Evolutionary conservation across 768 basidiomycete genomes (phyloP).

Genomic region (Pleurotus eryngii): DNA sequence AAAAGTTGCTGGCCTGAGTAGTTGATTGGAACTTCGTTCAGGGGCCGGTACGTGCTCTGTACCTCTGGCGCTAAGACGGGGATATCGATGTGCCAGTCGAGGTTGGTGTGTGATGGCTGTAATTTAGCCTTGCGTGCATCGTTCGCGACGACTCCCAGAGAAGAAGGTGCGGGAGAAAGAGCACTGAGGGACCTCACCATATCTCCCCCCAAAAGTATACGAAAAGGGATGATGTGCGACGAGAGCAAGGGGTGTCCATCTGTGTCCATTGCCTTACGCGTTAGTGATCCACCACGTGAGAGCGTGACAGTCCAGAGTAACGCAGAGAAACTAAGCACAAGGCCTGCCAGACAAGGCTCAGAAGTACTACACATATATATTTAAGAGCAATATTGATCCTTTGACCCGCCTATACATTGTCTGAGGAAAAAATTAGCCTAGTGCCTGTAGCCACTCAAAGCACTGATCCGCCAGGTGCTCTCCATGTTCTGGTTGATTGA

Average conservation of each 20-base stretch:
- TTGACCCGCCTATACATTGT: too few relatives aligned
- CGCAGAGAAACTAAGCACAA: too few relatives aligned
- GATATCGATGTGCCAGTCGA: background rate
- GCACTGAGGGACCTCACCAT: background rate
- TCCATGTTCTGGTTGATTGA: slow-evolving; percentile 42
- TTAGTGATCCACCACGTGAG: too few relatives aligned
- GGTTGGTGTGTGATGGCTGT: background rate
- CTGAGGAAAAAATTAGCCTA: slow-evolving; percentile 12
- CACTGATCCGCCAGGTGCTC: slow-evolving; percentile 49
- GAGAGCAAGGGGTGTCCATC: too few relatives aligned
- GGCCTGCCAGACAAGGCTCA: too few relatives aligned
- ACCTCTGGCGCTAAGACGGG: background rate
- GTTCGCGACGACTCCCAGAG: background rate
- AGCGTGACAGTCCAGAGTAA: too few relatives aligned
- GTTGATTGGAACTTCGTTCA: background rate
- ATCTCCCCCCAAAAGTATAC: too few relatives aligned
- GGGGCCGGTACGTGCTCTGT: background rate
- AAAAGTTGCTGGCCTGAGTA: background rate
- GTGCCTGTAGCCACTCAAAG: slow-evolving; percentile 33
- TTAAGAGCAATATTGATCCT: too few relatives aligned
- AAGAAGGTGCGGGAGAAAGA: background rate
- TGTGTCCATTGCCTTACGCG: too few relatives aligned
- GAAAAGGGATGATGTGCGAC: too few relatives aligned
- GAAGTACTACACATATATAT: too few relatives aligned
- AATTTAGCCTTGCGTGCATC: background rate